A percentile compares a stretch with the other conserved stretches of the same genome.
Conservation (phyloP, 352 stramenopile genomes). For the Phytophthora sansomeana region DNA sequence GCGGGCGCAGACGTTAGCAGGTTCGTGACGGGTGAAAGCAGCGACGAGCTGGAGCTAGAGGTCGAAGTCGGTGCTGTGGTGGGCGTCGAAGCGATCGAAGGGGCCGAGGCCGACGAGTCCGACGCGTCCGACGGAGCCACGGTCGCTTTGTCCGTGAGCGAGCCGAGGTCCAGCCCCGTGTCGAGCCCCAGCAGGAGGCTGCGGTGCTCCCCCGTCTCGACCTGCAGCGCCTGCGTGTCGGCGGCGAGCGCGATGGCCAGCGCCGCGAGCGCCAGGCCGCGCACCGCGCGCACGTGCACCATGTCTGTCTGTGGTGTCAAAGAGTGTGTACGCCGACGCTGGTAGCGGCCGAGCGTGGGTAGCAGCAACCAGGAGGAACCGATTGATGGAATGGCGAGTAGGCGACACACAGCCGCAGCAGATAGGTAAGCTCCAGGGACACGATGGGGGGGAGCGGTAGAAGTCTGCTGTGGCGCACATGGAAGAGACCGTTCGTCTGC, state of each 20-base stretch:
- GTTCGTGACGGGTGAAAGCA: too few relatives aligned
- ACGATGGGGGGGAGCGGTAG: slow-evolving; percentile 18
- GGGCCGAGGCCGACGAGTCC: background rate
- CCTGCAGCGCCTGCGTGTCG: slow-evolving; percentile 23
- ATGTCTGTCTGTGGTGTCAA: slow-evolving; percentile 33
- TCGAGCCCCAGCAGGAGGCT: slow-evolving; percentile 22
- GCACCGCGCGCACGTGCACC: slow-evolving; percentile 29
- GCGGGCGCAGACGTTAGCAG: too few relatives aligned
- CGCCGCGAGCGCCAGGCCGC: slow-evolving; percentile 27
- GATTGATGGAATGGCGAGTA: slow-evolving; percentile 40
- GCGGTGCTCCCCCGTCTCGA: slow-evolving; percentile 1
- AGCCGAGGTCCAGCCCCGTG: background rate
- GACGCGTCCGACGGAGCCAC: slow-evolving; percentile 15
- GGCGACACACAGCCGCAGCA: slow-evolving; percentile 22
- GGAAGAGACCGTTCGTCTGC: slow-evolving; percentile 9
- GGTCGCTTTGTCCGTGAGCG: slow-evolving; percentile 6
- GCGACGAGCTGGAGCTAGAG: too few relatives aligned
- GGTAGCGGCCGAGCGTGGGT: slow-evolving; percentile 31
- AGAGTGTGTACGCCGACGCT: slow-evolving; percentile 34
- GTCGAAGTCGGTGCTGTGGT: too few relatives aligned
- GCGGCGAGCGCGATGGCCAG: slow-evolving; percentile 25
- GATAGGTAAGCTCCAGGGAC: slow-evolving; percentile 20
- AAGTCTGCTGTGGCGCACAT: slow-evolving; percentile 4
- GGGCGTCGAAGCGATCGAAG: too few relatives aligned
- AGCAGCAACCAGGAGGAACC: slow-evolving; percentile 29